phyloP scores from a whole-genome alignment of 108 stramenopile genomes.

The Cyclotella cryptica region DNA sequence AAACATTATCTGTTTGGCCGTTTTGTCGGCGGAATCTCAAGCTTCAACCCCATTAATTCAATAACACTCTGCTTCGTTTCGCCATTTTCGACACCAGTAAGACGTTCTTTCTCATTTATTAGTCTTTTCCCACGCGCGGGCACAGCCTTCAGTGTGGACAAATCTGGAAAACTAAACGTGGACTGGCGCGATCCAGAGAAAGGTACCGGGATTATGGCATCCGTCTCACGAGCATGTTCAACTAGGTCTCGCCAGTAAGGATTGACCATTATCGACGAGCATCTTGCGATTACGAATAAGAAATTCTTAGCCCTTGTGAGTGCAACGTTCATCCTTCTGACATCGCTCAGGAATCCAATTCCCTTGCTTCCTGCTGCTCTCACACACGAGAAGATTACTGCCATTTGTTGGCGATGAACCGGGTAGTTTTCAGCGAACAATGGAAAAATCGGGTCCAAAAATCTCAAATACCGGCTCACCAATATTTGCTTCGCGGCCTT shows the following conservation, averaged over 20 bases:
- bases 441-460: no score
- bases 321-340: slow-evolving; percentile 98
- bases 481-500: slow-evolving; percentile 94
- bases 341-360: slow-evolving; percentile 97
- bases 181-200: slow-evolving; percentile 24
- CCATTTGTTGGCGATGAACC: background rate
- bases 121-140: background rate
- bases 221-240: slow-evolving; percentile 65
- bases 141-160: slow-evolving; percentile 31
- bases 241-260: slow-evolving; percentile 90
- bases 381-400: slow-evolving; percentile 92
- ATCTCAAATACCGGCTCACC: background rate
- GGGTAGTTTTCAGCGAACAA: background rate
- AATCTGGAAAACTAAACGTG: slow-evolving; percentile 40
- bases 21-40: background rate
- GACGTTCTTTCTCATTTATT: background rate
- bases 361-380: slow-evolving; percentile 89
- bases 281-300: slow-evolving; percentile 85
- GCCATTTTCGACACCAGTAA: background rate
- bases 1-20: background rate
- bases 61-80: background rate
- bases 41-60: slow-evolving; percentile 1
- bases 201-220: slow-evolving; percentile 74
- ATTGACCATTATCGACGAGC: slow-evolving; percentile 79
- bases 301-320: slow-evolving; percentile 96